phyloP scores from a whole-genome alignment of 2,329 filamentous ascomycete species.

The Cephalotrichum gorgonifer region DNA sequence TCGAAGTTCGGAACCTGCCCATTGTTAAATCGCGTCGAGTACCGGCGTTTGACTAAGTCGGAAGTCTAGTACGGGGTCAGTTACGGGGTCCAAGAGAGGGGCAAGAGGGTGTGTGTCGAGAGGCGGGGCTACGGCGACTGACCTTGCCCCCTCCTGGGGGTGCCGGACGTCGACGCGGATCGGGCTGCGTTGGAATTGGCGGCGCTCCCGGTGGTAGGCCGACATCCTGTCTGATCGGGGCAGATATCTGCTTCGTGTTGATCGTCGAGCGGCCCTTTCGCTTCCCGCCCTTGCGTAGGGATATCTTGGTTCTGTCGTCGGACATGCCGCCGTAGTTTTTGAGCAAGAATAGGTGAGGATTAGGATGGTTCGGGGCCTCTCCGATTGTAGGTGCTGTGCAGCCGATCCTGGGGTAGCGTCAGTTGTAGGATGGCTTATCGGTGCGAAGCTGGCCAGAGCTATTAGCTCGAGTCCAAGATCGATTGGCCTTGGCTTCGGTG shows the following conservation, averaged over 20 bases:
- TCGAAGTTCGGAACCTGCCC: conserved; percentile 57
- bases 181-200: conserved; percentile 16
- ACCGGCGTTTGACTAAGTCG: conserved; percentile 87
- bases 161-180: conserved; percentile 34
- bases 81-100: conserved; percentile 13
- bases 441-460: neutral
- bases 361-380: no score
- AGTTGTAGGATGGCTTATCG: neutral
- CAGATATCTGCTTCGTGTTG: conserved; percentile 53
- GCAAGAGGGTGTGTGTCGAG: conserved; percentile 1
- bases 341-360: no score
- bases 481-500: neutral
- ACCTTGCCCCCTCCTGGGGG: conserved; percentile 48
- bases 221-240: conserved; percentile 44
- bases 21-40: conserved; percentile 85
- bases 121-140: conserved; percentile 1
- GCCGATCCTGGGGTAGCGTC: neutral
- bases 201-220: conserved; percentile 12
- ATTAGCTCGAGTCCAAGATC: neutral
- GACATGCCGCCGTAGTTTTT: no score
- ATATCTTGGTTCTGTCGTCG: conserved; percentile 15
- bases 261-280: conserved; percentile 51
- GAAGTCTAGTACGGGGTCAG: conserved; percentile 37
- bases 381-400: neutral
- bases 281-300: conserved; percentile 50